Evolutionary conservation across 768 basidiomycete species (phyloP), one percentile per base, ranked within the genome.

Genomic region (Tricholoma hemisulphureum): DNA sequence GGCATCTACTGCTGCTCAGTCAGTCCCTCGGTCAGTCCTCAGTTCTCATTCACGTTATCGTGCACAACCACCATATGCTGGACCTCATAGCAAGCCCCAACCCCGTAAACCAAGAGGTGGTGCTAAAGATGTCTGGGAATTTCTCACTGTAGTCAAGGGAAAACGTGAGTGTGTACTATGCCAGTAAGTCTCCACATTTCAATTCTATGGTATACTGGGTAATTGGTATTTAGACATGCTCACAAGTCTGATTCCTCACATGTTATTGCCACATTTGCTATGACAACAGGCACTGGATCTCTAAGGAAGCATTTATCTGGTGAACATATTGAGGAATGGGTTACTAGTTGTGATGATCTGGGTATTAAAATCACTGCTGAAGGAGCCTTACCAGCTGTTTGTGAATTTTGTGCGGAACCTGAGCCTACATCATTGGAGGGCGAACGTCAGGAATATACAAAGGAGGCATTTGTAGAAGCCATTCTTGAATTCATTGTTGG

Each of bases 301-400:
- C 53, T 60, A 7, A 41, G 56, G 10, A 46, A 51, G 37, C 61
- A 60, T 39, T 43, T 60, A 6, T 7, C 11, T 4, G 49, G 50
- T 14, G 35, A 50, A 16, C 64, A 65, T 58, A 46, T 62, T 41
- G 61, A 52, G 5, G 23, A 28, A 5, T 67, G 66, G 60, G 46
- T 62, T 13, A 28, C 28, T 5, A 55, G 46, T 16, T 65, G 65
- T 53, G 60, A 64, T 24, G 9, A 61, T 18, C 48, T 65, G 16
- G 49, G 57, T 14, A 62, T 67, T 24, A 6, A 14, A 9, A 61
- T 63, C 29, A 65, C 61, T 16, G 66, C 63, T 5, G 51, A 58
- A 34, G 50, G 28, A 50, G 53, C 32, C 53, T 7, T 7, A 51
- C 39, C 39, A 39, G 20, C 18, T 37, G 24, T 24, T 21, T 28